Conservation (phyloP, 2,329 filamentous ascomycete genomes). For the Apiospora malaysiana region DNA sequence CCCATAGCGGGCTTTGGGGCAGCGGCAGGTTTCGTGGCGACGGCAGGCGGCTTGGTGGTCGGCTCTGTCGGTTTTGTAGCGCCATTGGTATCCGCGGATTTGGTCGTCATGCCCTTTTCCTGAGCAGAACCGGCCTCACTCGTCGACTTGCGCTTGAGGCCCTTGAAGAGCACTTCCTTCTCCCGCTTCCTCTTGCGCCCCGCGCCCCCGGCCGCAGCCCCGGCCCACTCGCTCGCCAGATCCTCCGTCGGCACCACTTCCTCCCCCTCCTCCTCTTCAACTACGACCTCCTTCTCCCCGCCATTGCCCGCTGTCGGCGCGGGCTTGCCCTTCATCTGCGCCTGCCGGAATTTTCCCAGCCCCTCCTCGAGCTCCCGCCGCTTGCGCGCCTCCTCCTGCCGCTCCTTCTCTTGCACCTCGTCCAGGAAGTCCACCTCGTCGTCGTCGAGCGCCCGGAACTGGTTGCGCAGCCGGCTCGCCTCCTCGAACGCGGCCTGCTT, state of each 20-base stretch:
- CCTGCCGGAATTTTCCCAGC: constrained; percentile 60
- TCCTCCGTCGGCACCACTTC: constrained; percentile 25
- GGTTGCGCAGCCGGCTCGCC: constrained; percentile 71
- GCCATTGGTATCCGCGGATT: neutral
- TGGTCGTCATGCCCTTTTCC: neutral
- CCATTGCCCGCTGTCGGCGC: constrained; percentile 25
- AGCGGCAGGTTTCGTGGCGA: constrained; percentile 24
- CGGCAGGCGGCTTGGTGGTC: neutral
- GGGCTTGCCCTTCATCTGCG: constrained; percentile 44
- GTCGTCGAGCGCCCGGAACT: constrained; percentile 78
- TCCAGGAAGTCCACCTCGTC: constrained; percentile 80
- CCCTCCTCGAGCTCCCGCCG: constrained; percentile 62
- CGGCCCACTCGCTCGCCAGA: constrained; percentile 31
- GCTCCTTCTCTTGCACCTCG: constrained; percentile 56
- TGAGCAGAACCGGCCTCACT: constrained; percentile 42
- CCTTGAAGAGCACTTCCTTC: constrained; percentile 41
- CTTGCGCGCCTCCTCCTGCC: constrained; percentile 59
- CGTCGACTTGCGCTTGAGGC: constrained; percentile 43
- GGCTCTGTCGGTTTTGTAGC: neutral
- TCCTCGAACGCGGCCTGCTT: constrained; percentile 87
- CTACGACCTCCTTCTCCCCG: constrained; percentile 28
- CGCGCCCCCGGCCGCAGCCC: constrained; percentile 40
- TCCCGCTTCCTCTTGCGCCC: constrained; percentile 46
- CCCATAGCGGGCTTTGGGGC: constrained; percentile 42
- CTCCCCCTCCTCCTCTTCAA: constrained; percentile 33